These are phyloP conservation scores for Athelia sp. DNA, from an alignment of 1,284 basidiomycete genomes.

Conservation along the genomic window DNA sequence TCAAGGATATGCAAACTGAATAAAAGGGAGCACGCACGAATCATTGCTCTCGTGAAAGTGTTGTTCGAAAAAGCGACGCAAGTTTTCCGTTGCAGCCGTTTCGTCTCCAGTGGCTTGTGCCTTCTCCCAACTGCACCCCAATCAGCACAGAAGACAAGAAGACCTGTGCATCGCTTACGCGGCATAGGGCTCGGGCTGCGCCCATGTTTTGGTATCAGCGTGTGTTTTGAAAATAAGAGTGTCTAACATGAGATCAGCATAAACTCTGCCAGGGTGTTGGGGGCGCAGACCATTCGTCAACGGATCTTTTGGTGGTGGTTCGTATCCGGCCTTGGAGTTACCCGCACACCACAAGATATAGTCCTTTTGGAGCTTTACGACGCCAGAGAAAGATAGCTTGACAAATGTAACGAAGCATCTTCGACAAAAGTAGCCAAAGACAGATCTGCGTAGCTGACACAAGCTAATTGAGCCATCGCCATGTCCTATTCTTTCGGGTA, in stretches of 20 bases:
- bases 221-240: slow-evolving; percentile 61
- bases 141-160: no score
- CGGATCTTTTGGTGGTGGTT: slow-evolving; percentile 47
- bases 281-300: slow-evolving; percentile 42
- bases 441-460: slow-evolving; percentile 57
- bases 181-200: slow-evolving; percentile 55
- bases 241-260: slow-evolving; percentile 30
- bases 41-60: slow-evolving; percentile 74
- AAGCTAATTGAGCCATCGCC: slow-evolving; percentile 6
- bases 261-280: background rate
- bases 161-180: slow-evolving; percentile 30
- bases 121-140: slow-evolving; percentile 59
- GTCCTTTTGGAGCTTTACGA: slow-evolving; percentile 56
- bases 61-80: slow-evolving; percentile 77
- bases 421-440: slow-evolving; percentile 76
- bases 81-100: slow-evolving; percentile 59
- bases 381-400: slow-evolving; percentile 69
- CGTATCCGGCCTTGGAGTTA: slow-evolving; percentile 40
- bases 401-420: slow-evolving; percentile 67
- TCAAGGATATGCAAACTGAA: background rate
- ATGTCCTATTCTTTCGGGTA: background rate
- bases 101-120: slow-evolving; percentile 60
- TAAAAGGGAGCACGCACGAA: slow-evolving; percentile 46
- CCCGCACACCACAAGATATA: slow-evolving; percentile 61
- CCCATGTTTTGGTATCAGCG: slow-evolving; percentile 61